Conservation (phyloP, 108 stramenopile genomes). For the Stephanodiscus triporus region DNA sequence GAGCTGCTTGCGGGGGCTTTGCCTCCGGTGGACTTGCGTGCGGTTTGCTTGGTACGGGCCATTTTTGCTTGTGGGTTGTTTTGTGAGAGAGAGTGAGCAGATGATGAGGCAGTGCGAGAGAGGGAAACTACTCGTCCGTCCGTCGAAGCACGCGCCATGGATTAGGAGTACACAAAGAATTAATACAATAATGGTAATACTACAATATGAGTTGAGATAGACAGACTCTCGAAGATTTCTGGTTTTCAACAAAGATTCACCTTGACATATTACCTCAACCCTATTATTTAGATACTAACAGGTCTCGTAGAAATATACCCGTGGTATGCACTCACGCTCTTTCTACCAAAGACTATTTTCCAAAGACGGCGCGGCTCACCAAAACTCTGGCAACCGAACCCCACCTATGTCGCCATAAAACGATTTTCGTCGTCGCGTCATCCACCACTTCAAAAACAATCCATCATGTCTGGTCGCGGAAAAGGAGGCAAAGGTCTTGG, state of each 20-base stretch:
- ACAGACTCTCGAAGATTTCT: neutral
- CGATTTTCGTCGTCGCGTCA: too few species aligned
- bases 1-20: too few species aligned
- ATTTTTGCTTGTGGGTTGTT: neutral
- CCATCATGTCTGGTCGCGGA: too few species aligned
- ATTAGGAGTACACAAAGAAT: neutral
- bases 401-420: too few species aligned
- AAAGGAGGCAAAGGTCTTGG: too few species aligned
- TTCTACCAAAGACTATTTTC: neutral
- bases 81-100: neutral
- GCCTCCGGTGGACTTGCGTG: too few species aligned
- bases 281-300: neutral
- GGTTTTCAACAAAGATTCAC: neutral
- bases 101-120: neutral
- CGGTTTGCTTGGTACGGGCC: constrained; percentile 6
- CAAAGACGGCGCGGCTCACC: neutral
- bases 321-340: neutral
- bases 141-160: neutral
- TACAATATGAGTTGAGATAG: too few species aligned
- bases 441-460: too few species aligned
- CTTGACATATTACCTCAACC: neutral
- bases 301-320: neutral
- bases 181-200: neutral
- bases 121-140: neutral
- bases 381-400: too few species aligned